Evolutionary conservation across 176 grass and related monocot genomes (phyloP).

Genomic region (Oryza longistaminata): DNA sequence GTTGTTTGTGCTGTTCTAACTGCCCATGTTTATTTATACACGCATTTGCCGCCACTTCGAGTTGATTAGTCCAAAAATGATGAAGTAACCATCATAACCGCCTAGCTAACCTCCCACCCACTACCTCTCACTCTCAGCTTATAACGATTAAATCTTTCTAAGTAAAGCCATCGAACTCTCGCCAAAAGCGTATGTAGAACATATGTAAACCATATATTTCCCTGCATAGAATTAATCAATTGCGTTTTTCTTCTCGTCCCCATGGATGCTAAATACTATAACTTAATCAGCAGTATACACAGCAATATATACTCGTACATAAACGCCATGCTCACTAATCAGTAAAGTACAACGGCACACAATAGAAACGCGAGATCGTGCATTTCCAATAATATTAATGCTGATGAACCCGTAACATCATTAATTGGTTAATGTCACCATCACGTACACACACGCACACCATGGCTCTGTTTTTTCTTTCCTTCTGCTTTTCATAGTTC

Average conservation of each 20-base stretch:
- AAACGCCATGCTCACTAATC: neutral
- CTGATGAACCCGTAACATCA: slow-evolving; percentile 31
- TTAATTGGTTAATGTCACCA: slow-evolving; percentile 35
- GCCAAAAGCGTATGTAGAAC: slow-evolving; percentile 20
- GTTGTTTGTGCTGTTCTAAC: slow-evolving; percentile 28
- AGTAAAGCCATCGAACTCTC: slow-evolving; percentile 34
- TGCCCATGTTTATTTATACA: slow-evolving; percentile 26
- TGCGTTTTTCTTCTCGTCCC: neutral
- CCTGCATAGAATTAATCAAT: neutral
- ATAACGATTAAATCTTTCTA: slow-evolving; percentile 30
- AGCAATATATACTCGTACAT: neutral
- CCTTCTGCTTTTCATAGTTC: neutral
- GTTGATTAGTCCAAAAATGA: slow-evolving; percentile 33
- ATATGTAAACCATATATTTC: neutral
- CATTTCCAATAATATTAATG: neutral
- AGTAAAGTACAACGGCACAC: neutral
- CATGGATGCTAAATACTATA: neutral
- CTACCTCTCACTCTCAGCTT: slow-evolving; percentile 15
- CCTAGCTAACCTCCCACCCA: slow-evolving; percentile 31
- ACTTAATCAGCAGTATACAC: neutral
- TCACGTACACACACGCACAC: neutral
- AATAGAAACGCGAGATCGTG: neutral
- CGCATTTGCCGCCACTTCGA: slow-evolving; percentile 8
- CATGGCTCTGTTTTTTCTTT: neutral
- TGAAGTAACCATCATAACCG: slow-evolving; percentile 39